Percentiles rank a stretch among this genome's conserved stretches.
Conservation (phyloP, 257 asterid species). For the Ilex asprella region DNA sequence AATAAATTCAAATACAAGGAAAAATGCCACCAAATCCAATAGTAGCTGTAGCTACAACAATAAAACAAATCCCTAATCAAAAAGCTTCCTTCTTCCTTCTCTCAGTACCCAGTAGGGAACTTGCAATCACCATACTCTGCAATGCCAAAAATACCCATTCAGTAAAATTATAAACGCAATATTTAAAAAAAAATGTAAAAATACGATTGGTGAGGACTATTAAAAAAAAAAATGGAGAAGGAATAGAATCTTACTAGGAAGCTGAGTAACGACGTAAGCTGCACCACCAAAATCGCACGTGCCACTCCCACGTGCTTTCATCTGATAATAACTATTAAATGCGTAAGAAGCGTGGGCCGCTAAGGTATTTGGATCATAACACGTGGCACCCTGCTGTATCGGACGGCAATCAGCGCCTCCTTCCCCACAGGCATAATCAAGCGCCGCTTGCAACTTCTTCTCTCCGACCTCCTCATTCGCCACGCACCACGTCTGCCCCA, state of each 20-base stretch:
- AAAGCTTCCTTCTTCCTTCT: neutral
- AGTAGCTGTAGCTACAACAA: no score
- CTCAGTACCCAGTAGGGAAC: neutral
- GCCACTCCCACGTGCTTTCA: neutral
- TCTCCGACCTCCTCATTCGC: neutral
- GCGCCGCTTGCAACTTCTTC: neutral
- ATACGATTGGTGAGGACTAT: no score
- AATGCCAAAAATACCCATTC: neutral
- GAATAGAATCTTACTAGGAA: neutral
- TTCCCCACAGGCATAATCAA: neutral
- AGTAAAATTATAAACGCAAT: no score
- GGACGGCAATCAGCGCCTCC: neutral
- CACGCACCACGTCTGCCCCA: neutral
- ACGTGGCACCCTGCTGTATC: neutral
- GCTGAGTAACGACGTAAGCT: neutral
- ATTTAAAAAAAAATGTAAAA: no score
- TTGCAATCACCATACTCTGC: neutral
- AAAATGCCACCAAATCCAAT: no score
- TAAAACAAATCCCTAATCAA: neutral
- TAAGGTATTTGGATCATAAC: neutral
- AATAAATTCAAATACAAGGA: no score
- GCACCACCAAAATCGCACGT: neutral
- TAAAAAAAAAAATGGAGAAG: no score
- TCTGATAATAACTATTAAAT: neutral
- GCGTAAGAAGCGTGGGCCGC: neutral